These are phyloP conservation scores for Canna indica DNA, from an alignment of 176 grass and related monocot species.

Conservation along the genomic window DNA sequence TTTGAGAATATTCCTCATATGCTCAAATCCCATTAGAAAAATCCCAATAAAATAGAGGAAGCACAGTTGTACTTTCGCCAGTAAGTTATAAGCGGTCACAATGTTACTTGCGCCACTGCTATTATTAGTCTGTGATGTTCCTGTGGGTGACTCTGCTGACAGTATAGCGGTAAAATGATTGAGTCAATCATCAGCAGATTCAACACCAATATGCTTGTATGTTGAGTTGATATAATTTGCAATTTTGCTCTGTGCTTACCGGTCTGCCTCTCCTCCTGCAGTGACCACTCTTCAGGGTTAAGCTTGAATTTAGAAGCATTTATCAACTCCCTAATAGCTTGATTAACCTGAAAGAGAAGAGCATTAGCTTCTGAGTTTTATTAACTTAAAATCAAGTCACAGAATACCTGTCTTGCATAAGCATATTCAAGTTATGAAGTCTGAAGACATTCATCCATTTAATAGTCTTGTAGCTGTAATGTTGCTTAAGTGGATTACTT, in stretches of 20 bases:
- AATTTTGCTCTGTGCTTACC: conserved; percentile 19
- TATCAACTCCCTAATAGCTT: conserved; percentile 53
- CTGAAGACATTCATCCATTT: too few relatives aligned
- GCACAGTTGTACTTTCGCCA: conserved; percentile 47
- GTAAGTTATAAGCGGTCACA: conserved; percentile 26
- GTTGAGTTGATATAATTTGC: not conserved
- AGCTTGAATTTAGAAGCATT: conserved; percentile 48
- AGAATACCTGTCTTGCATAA: not conserved
- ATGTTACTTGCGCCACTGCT: conserved; percentile 22
- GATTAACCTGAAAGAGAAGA: conserved; percentile 42
- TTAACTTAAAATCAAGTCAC: not conserved
- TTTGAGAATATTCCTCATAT: conserved; percentile 27
- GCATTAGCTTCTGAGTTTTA: not conserved
- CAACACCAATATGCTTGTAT: not conserved
- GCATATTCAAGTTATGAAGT: too few relatives aligned
- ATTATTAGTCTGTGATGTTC: conserved; percentile 1
- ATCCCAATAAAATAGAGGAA: conserved; percentile 45
- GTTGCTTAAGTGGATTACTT: too few relatives aligned
- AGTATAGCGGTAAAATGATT: conserved; percentile 12
- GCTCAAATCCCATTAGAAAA: conserved; percentile 36
- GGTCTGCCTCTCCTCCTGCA: conserved; percentile 17
- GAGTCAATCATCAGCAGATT: not conserved
- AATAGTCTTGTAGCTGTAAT: too few relatives aligned
- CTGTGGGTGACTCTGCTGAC: not conserved
- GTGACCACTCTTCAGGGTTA: conserved; percentile 52